Base-by-base conservation (phyloP, 139 green algal genomes). In the Picochlorum sp. region DNA sequence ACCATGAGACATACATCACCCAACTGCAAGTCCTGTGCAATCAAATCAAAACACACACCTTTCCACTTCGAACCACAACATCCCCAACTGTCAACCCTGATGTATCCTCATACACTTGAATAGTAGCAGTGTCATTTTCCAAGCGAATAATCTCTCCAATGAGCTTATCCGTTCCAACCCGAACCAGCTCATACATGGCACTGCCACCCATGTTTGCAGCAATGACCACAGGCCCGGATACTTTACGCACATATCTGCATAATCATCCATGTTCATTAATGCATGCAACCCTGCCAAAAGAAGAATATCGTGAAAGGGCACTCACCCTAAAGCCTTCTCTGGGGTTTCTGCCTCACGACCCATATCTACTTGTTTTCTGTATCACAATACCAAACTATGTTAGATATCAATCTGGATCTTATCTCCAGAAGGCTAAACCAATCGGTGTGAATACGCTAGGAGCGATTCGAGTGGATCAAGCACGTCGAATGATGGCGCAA, bases 81-180 rank as follows among this genome's bases (percentile, higher is more conserved):
- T 98, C 93, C 14, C 91, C 89, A 11, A 99, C 94, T 44, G 87
- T 96, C 30, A 99, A 72, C 11, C 94, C 94, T 30, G 87, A 87
- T 11, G 94, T 99, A 52, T 99, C 94, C 76, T 99, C 94, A 68
- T 99, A 99, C 44, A 95, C 86, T 88, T 94, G 79, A 60, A 99
- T 97, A 28, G 94, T 99, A 4, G 94, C 94, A 21, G 77, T 96
- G 70, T 97, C 89, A 11, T 83, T 87, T 75, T 99, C 94, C 38
- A 99, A 77, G 26, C 94, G 86, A 79, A 99, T 99, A 74, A 99
- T 97, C 73, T 99, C 94, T 26, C 94, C 94, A 66, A 98, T 98
- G 49, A 99, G 84, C 26, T 89, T 82, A 64, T 96, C 87, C 7
- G 77, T 51, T 14, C 94, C 94, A 28, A 99, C 94, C 28, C 94